Percentiles rank a stretch among this genome's conserved stretches.
phyloP scores from a whole-genome alignment of 169 alveolate species.

The Plasmodium reichenowi region DNA sequence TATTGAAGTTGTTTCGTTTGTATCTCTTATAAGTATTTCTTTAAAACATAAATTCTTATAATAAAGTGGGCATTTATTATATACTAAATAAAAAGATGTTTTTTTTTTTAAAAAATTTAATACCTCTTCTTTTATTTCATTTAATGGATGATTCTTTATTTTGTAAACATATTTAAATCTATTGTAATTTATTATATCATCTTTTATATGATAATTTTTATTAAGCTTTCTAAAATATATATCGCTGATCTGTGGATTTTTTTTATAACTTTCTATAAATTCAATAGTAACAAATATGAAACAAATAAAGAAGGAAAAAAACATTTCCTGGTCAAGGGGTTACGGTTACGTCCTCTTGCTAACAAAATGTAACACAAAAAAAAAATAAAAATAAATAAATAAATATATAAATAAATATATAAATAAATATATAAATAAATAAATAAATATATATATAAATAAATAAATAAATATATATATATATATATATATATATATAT shows the following conservation, averaged over 20 bases:
- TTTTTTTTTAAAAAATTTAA: conserved; percentile 38
- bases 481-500: no score
- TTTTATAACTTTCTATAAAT: not conserved
- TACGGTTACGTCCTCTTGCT: no score
- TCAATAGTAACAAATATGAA: not conserved
- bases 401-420: no score
- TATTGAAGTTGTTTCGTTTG: conserved; percentile 59
- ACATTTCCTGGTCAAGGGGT: conserved; percentile 4
- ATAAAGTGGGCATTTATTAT: conserved; percentile 70
- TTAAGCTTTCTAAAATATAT: conserved; percentile 37
- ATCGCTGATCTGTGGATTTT: conserved; percentile 15
- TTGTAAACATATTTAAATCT: conserved; percentile 75
- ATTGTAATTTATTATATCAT: conserved; percentile 63
- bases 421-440: no score
- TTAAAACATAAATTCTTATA: conserved; percentile 42
- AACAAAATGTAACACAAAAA: not conserved
- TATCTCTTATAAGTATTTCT: conserved; percentile 56
- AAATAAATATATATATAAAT: no score
- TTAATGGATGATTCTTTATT: conserved; percentile 69
- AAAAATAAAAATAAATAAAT: not conserved
- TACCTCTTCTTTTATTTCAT: conserved; percentile 32
- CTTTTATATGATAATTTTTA: conserved; percentile 44
- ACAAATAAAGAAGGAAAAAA: not conserved
- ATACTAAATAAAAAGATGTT: conserved; percentile 25
- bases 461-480: no score